phyloP scores from a whole-genome alignment of 345 rosid genomes.

The Eucalyptus erythrocorys region DNA sequence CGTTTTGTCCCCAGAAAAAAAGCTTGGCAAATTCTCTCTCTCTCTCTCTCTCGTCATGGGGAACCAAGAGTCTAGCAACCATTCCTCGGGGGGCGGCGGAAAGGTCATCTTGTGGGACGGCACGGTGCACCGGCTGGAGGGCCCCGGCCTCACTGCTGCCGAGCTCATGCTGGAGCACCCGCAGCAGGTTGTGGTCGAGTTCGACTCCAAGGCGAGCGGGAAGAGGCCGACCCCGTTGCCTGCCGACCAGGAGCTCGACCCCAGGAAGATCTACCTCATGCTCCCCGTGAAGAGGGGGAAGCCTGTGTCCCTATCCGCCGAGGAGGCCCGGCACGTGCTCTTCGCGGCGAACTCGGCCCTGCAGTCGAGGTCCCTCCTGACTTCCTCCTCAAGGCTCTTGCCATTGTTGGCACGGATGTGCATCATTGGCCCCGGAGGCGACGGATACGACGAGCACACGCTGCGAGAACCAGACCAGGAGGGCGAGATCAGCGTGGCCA shows the following conservation, averaged over 20 bases:
- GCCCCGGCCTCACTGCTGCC: constrained; percentile 38
- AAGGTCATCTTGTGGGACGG: constrained; percentile 62
- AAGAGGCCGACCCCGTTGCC: constrained; percentile 53
- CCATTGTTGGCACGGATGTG: constrained; percentile 38
- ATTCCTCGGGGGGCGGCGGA: constrained; percentile 11
- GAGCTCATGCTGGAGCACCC: constrained; percentile 83
- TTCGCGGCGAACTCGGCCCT: constrained; percentile 33
- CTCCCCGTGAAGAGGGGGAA: constrained; percentile 47
- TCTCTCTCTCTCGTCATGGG: constrained; percentile 28
- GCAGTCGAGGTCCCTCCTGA: constrained; percentile 10
- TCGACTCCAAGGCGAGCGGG: constrained; percentile 13
- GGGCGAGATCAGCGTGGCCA: background rate
- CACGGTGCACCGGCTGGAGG: constrained; percentile 30
- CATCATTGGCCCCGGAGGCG: constrained; percentile 4
- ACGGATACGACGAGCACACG: background rate
- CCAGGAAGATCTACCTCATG: constrained; percentile 42
- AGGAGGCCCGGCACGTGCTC: constrained; percentile 36
- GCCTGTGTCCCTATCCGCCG: constrained; percentile 20
- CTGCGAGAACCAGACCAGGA: background rate
- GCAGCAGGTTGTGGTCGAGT: constrained; percentile 65
- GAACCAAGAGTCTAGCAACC: constrained; percentile 7
- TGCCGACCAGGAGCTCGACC: constrained; percentile 56
- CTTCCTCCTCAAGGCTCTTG: constrained; percentile 16
- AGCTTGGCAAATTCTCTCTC: background rate
- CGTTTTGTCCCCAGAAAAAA: background rate